Evolutionary conservation across 768 basidiomycete genomes (phyloP), one percentile per base, ranked within the genome.

Genomic region (Udeniomyces megalosporus): DNA sequence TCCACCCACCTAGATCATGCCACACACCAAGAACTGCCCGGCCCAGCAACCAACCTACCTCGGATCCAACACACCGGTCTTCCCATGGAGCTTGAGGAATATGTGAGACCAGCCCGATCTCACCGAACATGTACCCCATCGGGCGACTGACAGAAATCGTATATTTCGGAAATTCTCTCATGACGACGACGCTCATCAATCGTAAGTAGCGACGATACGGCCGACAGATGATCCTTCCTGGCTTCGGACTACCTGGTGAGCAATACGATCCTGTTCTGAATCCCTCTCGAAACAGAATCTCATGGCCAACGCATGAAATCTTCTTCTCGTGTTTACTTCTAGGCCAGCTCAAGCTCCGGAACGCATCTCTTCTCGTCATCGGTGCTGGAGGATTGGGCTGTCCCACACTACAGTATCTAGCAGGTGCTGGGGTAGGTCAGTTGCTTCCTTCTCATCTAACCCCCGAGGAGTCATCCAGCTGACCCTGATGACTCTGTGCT

Each of bases 301-400:
- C n/a, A n/a, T n/a, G n/a, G n/a, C n/a, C n/a, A n/a, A n/a, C n/a
- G n/a, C n/a, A n/a, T n/a, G n/a, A n/a, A n/a, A n/a, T 20, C 51
- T 28, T 67, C 22, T 12, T 35, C 24, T 38, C n/a, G 2, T 14
- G 38, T 32, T 50, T 1, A 29, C n/a, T 22, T 6, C 7, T 58
- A 92, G 93, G 86, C 22, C 93, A 97, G 72, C 72, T 90, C 46
- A 88, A 84, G 71, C 76, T 99, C 11, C 82, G 82, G 63, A 69
- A 76, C 8, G 81, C 90, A 0, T 82, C 83, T 2, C 83, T 92
- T 1, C 82, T 83, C 17, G 88, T 97, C 3, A 81, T 96, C 3
- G 95, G 95, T 29, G 95, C 92, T 17, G 95, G 95, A 0, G 95
- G 95, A 10, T 78, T 99, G 14, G 95, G 95, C 12, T 97, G 95